A percentile compares a stretch with the other conserved stretches of the same genome.
phyloP scores from a whole-genome alignment of 2,329 filamentous ascomycete genomes.

The Claviceps paspali region DNA sequence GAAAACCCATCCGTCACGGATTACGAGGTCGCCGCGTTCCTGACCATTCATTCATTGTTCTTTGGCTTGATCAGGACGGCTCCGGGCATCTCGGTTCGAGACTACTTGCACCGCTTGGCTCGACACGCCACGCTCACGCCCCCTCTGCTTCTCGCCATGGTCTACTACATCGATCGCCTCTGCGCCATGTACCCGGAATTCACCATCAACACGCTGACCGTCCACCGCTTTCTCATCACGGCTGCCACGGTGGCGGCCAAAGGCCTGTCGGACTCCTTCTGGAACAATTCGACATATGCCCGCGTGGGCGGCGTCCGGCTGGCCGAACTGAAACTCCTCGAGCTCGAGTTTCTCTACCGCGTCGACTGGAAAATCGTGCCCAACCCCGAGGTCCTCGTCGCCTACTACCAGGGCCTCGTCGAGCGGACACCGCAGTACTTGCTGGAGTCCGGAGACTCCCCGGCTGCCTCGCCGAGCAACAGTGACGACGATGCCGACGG shows the following conservation, averaged over 20 bases:
- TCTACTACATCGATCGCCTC: constrained; percentile 93
- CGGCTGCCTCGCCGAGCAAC: constrained; percentile 5
- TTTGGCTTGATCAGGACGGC: constrained; percentile 30
- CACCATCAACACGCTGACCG: constrained; percentile 88
- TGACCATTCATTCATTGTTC: no score
- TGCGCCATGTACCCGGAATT: constrained; percentile 88
- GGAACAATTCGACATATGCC: constrained; percentile 96
- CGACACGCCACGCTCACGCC: constrained; percentile 88
- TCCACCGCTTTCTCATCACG: constrained; percentile 93
- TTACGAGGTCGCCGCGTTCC: no score
- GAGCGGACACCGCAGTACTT: constrained; percentile 44
- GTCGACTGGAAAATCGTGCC: constrained; percentile 97
- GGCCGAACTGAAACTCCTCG: constrained; percentile 75
- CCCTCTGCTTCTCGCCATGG: constrained; percentile 92
- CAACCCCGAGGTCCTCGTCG: constrained; percentile 79
- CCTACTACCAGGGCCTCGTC: constrained; percentile 83
- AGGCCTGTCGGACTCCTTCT: constrained; percentile 89
- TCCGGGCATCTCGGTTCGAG: constrained; percentile 83
- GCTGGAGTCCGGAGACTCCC: constrained; percentile 26
- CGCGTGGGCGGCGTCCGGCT: constrained; percentile 85
- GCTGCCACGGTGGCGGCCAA: constrained; percentile 93
- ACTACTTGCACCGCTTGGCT: constrained; percentile 85
- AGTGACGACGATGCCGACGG: constrained; percentile 4
- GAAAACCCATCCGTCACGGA: no score
- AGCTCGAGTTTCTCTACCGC: constrained; percentile 82